Evolutionary conservation across 1,284 basidiomycete genomes (phyloP).

Genomic region (Earliella scabrosa): DNA sequence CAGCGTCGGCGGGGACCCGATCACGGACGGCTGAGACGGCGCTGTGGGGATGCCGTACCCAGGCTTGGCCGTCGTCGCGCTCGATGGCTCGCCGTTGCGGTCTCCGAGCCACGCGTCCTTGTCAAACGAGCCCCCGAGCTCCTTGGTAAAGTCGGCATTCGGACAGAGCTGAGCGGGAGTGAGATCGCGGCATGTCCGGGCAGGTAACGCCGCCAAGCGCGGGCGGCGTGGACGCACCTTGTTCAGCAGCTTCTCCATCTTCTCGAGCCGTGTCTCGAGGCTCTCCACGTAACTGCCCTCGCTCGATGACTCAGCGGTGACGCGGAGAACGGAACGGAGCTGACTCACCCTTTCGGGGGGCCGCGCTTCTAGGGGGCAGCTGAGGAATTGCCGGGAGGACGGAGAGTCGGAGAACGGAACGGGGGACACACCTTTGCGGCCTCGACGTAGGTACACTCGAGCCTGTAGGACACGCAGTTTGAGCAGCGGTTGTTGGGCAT

Average conservation of each 20-base stretch:
- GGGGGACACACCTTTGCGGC: slow-evolving; percentile 61
- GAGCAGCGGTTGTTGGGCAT: slow-evolving; percentile 76
- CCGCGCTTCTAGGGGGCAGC: slow-evolving; percentile 66
- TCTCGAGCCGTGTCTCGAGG: slow-evolving; percentile 70
- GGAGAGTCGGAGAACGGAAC: not conserved
- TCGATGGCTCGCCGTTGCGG: slow-evolving; percentile 22
- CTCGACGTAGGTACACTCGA: slow-evolving; percentile 81
- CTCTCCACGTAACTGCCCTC: slow-evolving; percentile 66
- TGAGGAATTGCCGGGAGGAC: not conserved
- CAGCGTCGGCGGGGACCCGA: slow-evolving; percentile 20
- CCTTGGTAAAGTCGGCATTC: slow-evolving; percentile 50
- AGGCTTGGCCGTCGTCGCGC: slow-evolving; percentile 8
- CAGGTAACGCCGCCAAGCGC: too few relatives aligned
- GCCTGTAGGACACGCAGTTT: slow-evolving; percentile 75
- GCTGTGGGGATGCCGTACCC: slow-evolving; percentile 14
- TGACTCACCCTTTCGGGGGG: slow-evolving; percentile 78
- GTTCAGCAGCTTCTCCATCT: slow-evolving; percentile 70
- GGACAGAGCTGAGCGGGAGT: slow-evolving; percentile 48
- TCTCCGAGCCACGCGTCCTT: slow-evolving; percentile 48
- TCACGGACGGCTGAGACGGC: slow-evolving; percentile 3
- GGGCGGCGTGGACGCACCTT: slow-evolving; percentile 45
- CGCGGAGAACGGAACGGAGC: not conserved
- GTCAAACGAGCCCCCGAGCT: slow-evolving; percentile 52
- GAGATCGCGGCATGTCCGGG: not conserved
- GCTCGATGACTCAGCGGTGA: slow-evolving; percentile 5